Evolutionary conservation across 768 basidiomycete genomes (phyloP).

Genomic region (Gloeophyllum trabeum): DNA sequence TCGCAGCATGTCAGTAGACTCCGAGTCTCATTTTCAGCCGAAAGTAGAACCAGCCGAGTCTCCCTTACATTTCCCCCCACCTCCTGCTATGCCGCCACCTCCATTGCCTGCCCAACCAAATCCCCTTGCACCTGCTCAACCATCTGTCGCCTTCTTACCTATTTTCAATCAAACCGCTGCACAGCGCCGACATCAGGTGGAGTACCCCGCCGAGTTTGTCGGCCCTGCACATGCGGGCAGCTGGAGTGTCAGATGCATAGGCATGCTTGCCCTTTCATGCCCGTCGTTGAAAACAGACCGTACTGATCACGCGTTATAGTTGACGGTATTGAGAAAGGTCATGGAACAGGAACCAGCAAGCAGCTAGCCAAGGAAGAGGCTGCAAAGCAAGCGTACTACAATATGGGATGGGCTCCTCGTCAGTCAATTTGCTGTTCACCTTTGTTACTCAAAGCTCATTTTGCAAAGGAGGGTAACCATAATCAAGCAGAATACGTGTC

Average conservation of each 20-base stretch:
- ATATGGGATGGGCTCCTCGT: slow-evolving; percentile 64
- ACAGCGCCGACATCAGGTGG: slow-evolving; percentile 51
- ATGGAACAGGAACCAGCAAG: slow-evolving; percentile 56
- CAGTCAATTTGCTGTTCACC: too few species aligned
- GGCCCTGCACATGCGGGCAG: slow-evolving; percentile 60
- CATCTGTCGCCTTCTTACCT: slow-evolving; percentile 52
- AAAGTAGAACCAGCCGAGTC: not conserved
- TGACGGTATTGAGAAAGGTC: slow-evolving; percentile 58
- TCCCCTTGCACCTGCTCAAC: slow-evolving; percentile 54
- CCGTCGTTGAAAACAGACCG: not conserved
- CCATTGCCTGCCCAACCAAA: slow-evolving; percentile 27
- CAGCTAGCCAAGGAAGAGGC: slow-evolving; percentile 74
- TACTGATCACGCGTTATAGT: slow-evolving; percentile 25
- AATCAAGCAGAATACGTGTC: too few species aligned
- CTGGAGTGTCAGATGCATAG: slow-evolving; percentile 60
- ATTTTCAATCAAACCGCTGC: slow-evolving; percentile 65
- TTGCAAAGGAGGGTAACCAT: too few species aligned
- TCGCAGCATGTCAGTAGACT: slow-evolving; percentile 1
- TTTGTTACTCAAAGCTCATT: too few species aligned
- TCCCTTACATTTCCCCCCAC: slow-evolving; percentile 5
- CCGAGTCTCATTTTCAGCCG: not conserved
- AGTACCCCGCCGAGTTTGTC: slow-evolving; percentile 46
- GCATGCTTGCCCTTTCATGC: slow-evolving; percentile 20
- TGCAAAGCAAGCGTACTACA: slow-evolving; percentile 56
- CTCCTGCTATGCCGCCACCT: slow-evolving; percentile 17